Evolutionary conservation across 345 rosid species (phyloP), one percentile per base, ranked within the genome.

Genomic region (Gossypium arboreum): DNA sequence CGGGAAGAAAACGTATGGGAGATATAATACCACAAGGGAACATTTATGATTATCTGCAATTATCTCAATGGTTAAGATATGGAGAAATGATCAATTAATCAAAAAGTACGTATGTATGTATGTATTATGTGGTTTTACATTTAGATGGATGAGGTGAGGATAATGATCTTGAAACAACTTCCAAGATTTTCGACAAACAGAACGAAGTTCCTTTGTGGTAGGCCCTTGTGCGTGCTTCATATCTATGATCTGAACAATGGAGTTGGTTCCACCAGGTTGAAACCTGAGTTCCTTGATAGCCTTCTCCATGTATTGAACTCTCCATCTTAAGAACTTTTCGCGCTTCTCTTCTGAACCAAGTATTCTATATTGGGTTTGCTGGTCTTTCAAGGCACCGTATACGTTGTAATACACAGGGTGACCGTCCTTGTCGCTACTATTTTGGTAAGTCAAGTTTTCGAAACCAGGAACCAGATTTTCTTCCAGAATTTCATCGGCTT

Each of bases 11-110:
- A 68, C 20, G 65, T 48, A 52, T 81, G 91, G 54, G 76, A 84
- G 2, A 83, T 76, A 68, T 87, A 85, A 83, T 79, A 87, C 91
- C 91, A 85, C 11, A 90, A 83, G 11, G 92, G 89, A 12, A 84
- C 88, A 68, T 90, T 88, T 71, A 90, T 76, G 70, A 90, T n/a
- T 66, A 87, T 84, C 74, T 56, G 74, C 64, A 71, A 18, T 54
- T 17, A 15, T 59, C 1, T 24, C 17, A 22, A 11, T 22, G 2
- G 13, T 20, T 57, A 57, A 1, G 62, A 11, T 59, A 24, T 24
- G 10, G 63, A 24, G 6, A 16, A 22, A 58, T 24, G 15, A 58
- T 24, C 16, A 24, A 18, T 9, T 13, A 20, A 73, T 24, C 50
- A 61, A 65, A n/a, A 12, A 2, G 11, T 54, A 20, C 0, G 10